phyloP scores from a whole-genome alignment of 768 basidiomycete species.

The Suillus subalutaceus region DNA sequence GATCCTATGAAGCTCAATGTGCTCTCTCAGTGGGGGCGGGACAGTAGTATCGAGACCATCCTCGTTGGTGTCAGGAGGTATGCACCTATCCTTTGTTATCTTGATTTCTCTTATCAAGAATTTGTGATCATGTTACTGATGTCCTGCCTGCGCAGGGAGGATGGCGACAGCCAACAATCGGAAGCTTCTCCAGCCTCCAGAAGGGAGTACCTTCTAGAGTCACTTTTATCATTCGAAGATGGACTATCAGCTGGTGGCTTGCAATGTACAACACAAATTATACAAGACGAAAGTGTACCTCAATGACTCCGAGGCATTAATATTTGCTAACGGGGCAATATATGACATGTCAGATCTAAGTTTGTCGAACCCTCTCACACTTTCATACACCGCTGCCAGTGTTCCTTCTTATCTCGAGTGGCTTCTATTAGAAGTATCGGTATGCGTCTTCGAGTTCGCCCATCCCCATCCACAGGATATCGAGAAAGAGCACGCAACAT shows the following conservation, averaged over 20 bases:
- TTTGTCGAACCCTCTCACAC: not conserved
- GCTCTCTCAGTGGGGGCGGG: conserved; percentile 74
- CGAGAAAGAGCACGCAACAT: not conserved
- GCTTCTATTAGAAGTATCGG: not conserved
- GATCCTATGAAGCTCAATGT: conserved; percentile 72
- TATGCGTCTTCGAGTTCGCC: not conserved
- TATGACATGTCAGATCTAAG: not conserved
- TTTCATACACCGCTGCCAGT: not conserved
- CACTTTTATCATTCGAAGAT: not conserved
- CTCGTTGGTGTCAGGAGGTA: conserved; percentile 93
- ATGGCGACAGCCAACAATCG: conserved; percentile 93
- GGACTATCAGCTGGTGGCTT: conserved; percentile 1
- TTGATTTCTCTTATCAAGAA: not conserved
- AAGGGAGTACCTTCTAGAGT: conserved; percentile 71
- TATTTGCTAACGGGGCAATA: not conserved
- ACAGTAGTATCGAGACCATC: conserved; percentile 82
- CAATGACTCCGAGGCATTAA: not conserved
- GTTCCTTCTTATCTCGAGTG: not conserved
- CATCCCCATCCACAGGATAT: not conserved
- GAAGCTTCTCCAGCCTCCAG: conserved; percentile 93
- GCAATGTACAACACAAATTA: conserved; percentile 7
- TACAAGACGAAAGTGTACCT: conserved; percentile 7
- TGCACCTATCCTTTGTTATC: not conserved
- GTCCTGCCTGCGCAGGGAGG: conserved; percentile 57
- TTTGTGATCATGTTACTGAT: conserved; percentile 9